Evolutionary conservation across 768 basidiomycete genomes (phyloP).

Genomic region (Kondoa subrosea): DNA sequence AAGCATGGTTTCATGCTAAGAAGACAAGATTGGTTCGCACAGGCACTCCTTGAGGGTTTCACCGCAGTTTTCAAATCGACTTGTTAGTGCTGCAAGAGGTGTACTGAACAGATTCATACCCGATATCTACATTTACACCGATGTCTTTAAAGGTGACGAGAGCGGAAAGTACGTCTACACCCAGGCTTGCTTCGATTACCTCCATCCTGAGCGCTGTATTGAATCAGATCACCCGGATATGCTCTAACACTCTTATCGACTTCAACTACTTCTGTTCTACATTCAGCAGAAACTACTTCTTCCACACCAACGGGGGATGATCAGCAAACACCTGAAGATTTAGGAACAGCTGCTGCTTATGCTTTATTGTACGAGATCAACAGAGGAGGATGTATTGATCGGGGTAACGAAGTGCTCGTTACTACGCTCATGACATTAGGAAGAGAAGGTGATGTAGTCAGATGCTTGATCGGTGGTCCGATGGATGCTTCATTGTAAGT

Average conservation of each 20-base stretch:
- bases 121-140: constrained; percentile 94
- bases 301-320: constrained; percentile 40
- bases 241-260: constrained; percentile 78
- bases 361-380: constrained; percentile 61
- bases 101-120: constrained; percentile 91
- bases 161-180: constrained; percentile 68
- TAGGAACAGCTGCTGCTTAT: constrained; percentile 64
- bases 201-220: background rate
- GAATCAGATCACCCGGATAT: constrained; percentile 75
- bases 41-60: constrained; percentile 81
- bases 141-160: constrained; percentile 93
- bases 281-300: constrained; percentile 73
- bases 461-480: constrained; percentile 59
- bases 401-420: constrained; percentile 69
- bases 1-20: too few relatives aligned
- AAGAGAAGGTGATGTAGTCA: constrained; percentile 75
- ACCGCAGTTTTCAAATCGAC: constrained; percentile 91
- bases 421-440: constrained; percentile 87
- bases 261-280: constrained; percentile 73
- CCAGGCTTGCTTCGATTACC: background rate
- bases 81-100: constrained; percentile 87
- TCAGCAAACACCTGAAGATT: constrained; percentile 67
- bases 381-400: constrained; percentile 75
- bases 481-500: constrained; percentile 18
- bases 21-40: too few relatives aligned